Conservation (phyloP, 805 yeast species). For the Nakazawaea pomicola region DNA sequence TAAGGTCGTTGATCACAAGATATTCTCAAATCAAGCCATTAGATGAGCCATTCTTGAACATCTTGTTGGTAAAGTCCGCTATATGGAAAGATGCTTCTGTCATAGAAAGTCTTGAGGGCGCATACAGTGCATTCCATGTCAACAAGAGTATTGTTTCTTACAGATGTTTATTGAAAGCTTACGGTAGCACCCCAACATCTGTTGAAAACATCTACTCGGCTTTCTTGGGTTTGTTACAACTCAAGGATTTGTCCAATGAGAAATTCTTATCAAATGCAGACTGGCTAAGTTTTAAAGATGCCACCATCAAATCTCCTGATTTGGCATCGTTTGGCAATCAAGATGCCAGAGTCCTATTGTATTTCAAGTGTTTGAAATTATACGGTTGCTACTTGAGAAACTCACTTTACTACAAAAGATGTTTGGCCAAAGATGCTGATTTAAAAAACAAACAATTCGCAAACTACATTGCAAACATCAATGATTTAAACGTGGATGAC, state of each 20-base stretch:
- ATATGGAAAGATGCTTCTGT: conserved; percentile 66
- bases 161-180: conserved; percentile 67
- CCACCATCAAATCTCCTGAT: conserved; percentile 49
- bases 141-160: conserved; percentile 63
- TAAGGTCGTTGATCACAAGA: conserved; percentile 50
- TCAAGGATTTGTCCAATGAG: conserved; percentile 49
- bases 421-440: conserved; percentile 39
- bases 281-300: conserved; percentile 80
- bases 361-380: conserved; percentile 48
- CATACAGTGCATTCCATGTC: conserved; percentile 53
- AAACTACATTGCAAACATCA: not conserved
- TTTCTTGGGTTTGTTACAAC: conserved; percentile 27
- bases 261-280: conserved; percentile 74
- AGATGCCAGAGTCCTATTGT: conserved; percentile 45
- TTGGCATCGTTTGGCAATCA: conserved; percentile 22
- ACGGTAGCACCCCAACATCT: conserved; percentile 57
- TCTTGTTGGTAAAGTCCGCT: conserved; percentile 60
- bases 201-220: conserved; percentile 44
- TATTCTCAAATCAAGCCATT: conserved; percentile 54
- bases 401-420: conserved; percentile 39
- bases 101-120: conserved; percentile 56
- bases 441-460: conserved; percentile 27
- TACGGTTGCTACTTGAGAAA: conserved; percentile 45
- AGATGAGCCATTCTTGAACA: conserved; percentile 81
- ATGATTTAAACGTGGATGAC: conserved; percentile 4